phyloP scores from a whole-genome alignment of 768 basidiomycete genomes.

The Hydnomerulius pinastri region DNA sequence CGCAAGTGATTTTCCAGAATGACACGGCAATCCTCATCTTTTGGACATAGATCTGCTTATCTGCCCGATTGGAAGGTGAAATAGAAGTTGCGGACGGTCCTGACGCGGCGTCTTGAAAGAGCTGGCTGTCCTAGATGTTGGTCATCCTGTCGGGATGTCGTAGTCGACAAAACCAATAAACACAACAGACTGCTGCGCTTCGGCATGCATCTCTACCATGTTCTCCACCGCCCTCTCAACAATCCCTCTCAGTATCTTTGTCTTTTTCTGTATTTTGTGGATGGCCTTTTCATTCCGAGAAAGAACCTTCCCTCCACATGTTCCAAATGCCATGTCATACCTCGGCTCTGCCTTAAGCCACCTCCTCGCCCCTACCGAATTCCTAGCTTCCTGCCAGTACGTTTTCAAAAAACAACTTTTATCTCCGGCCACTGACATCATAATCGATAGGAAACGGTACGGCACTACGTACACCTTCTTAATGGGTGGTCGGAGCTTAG shows the following conservation, averaged over 20 bases:
- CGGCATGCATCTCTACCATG: too few species aligned
- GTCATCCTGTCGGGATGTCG: neutral
- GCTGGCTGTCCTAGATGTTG: too few species aligned
- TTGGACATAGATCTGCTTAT: too few species aligned
- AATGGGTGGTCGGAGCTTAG: conserved; percentile 18
- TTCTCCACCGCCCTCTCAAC: neutral
- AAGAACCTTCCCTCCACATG: conserved; percentile 2
- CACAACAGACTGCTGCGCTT: too few species aligned
- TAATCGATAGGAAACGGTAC: conserved; percentile 9
- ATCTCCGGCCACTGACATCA: too few species aligned
- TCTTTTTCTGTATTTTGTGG: neutral
- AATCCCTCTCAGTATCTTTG: neutral
- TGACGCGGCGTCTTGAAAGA: neutral
- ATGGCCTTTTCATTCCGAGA: neutral
- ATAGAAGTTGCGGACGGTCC: too few species aligned
- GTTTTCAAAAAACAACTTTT: too few species aligned
- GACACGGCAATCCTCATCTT: too few species aligned
- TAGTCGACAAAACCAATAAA: conserved; percentile 3
- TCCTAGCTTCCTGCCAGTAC: conserved; percentile 24
- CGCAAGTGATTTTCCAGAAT: too few species aligned
- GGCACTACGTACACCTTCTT: conserved; percentile 18
- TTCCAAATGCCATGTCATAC: conserved; percentile 14
- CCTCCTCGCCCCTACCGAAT: conserved; percentile 12
- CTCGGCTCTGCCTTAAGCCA: conserved; percentile 17
- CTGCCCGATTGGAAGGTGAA: too few species aligned